Percentiles rank a stretch among this genome's conserved stretches.
phyloP scores from a whole-genome alignment of 164 flowering plant species.

The Magnolia sinica region DNA sequence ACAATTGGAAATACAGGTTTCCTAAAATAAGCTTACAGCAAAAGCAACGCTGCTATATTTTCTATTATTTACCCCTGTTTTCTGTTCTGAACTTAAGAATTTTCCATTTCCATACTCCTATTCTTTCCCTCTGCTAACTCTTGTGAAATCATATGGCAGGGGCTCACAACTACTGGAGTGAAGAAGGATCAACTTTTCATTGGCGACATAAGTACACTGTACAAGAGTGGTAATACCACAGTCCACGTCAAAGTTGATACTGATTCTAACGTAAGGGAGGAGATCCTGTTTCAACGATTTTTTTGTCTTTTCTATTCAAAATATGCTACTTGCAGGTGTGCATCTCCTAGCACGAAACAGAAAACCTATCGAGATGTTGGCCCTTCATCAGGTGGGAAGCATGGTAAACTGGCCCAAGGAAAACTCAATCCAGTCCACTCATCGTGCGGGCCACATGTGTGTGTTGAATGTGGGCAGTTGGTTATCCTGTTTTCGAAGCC shows the following conservation, averaged over 20 bases:
- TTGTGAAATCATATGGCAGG: conserved; percentile 37
- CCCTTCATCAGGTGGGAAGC: neutral
- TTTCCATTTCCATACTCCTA: too few relatives aligned
- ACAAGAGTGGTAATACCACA: conserved; percentile 47
- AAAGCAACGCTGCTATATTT: neutral
- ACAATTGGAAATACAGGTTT: neutral
- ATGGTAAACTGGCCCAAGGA: neutral
- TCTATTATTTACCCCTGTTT: neutral
- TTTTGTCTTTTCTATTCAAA: too few relatives aligned
- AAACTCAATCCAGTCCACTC: neutral
- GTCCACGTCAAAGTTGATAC: conserved; percentile 79
- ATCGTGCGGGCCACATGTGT: neutral
- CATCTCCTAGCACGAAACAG: neutral
- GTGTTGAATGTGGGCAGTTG: too few relatives aligned
- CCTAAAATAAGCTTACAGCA: neutral
- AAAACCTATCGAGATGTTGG: neutral
- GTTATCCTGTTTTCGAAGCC: neutral
- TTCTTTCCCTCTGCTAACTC: neutral
- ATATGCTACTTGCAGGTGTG: too few relatives aligned
- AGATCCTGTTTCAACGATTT: neutral
- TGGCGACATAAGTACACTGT: conserved; percentile 61
- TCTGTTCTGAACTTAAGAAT: neutral
- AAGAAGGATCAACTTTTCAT: conserved; percentile 54
- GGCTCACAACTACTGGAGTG: conserved; percentile 58
- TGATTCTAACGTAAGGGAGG: conserved; percentile 57